A percentile compares a stretch with the other conserved stretches of the same genome.
Evolutionary conservation across 345 rosid species (phyloP).

Genomic region (Bruguiera gymnorhiza): DNA sequence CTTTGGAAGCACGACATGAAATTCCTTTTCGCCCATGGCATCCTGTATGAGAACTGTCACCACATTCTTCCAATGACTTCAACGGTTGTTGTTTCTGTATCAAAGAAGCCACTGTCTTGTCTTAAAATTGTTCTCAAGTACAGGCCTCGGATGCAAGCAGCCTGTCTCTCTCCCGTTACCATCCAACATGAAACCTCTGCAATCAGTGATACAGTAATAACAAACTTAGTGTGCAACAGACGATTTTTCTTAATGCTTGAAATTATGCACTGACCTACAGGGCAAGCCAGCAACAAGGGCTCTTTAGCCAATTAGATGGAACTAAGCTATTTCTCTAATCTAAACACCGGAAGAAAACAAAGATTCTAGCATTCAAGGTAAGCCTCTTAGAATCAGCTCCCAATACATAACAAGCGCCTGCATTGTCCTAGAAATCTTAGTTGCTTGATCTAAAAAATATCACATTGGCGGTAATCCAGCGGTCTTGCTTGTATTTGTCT

Average conservation of each 20-base stretch:
- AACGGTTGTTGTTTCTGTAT: constrained; percentile 74
- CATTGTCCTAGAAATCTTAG: no score
- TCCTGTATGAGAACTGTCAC: constrained; percentile 84
- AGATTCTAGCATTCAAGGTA: no score
- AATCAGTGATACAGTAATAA: neutral
- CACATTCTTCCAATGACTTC: constrained; percentile 39
- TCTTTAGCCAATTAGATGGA: no score
- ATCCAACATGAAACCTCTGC: constrained; percentile 88
- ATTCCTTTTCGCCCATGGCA: constrained; percentile 87
- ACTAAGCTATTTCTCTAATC: no score
- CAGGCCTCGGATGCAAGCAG: constrained; percentile 57
- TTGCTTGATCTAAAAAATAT: no score
- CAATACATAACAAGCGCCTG: no score
- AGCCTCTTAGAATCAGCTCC: no score
- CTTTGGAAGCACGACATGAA: neutral
- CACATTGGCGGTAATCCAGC: no score
- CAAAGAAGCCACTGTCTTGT: constrained; percentile 80
- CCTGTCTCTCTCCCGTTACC: constrained; percentile 82
- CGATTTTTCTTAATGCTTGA: neutral
- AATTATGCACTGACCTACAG: neutral
- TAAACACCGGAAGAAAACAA: no score
- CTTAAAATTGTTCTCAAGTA: constrained; percentile 72
- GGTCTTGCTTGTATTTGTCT: no score
- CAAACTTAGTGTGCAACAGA: neutral
- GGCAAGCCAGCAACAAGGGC: neutral